Evolutionary conservation across 768 basidiomycete species (phyloP).

Genomic region (Pisolithus microcarpus): DNA sequence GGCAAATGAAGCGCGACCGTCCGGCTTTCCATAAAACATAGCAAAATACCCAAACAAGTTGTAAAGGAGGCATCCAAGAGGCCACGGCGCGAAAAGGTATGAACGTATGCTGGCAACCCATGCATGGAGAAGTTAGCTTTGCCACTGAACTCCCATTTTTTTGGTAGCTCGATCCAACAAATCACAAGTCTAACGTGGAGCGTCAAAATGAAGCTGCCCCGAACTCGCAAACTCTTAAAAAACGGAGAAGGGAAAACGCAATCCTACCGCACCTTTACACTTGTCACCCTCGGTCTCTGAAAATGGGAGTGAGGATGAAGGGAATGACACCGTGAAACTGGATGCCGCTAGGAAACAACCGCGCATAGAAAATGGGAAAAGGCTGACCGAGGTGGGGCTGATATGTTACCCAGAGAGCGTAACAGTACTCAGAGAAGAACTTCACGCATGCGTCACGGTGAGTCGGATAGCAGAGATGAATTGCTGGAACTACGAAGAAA

Average conservation of each 20-base stretch:
- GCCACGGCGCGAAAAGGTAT: conserved; percentile 80
- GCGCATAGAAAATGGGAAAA: conserved; percentile 17
- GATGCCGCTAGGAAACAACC: conserved; percentile 27
- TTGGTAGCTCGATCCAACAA: conserved; percentile 82
- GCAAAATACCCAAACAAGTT: conserved; percentile 81
- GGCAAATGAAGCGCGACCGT: too few relatives aligned
- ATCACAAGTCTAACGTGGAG: conserved; percentile 73
- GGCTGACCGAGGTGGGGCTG: conserved; percentile 38
- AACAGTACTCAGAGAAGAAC: conserved; percentile 55
- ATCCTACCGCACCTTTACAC: conserved; percentile 21
- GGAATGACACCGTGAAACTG: conserved; percentile 19
- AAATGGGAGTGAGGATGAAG: conserved; percentile 21
- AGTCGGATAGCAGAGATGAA: conserved; percentile 67
- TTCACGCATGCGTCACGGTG: conserved; percentile 66
- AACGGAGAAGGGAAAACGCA: conserved; percentile 43
- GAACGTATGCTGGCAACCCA: neutral
- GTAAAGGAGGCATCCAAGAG: conserved; percentile 86
- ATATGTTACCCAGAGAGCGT: conserved; percentile 63
- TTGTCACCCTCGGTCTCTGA: conserved; percentile 23
- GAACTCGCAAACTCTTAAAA: conserved; percentile 16
- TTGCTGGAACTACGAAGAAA: conserved; percentile 71
- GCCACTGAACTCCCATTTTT: neutral
- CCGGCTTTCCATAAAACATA: too few relatives aligned
- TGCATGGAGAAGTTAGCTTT: too few relatives aligned
- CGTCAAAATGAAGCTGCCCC: conserved; percentile 51